Base-by-base conservation (phyloP, 352 stramenopile genomes). In the Pythium vanterpoolii region DNA sequence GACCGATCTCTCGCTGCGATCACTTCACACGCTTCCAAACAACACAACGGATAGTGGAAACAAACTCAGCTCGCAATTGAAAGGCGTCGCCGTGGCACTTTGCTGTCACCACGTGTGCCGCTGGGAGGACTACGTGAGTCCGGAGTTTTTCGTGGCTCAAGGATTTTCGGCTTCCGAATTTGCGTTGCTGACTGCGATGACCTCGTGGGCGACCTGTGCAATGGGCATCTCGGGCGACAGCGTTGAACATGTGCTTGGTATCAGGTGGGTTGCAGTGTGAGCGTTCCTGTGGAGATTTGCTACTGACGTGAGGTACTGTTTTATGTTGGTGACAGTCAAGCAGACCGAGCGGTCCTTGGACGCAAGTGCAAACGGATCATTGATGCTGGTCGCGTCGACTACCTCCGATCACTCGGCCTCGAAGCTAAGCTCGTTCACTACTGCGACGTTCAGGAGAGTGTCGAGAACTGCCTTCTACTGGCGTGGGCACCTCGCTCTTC, bases 391-490 rank as follows among this genome's bases (percentile, higher is more conserved):
- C 79, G 84, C n/a, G 73, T 77, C 5, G 69, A 64, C 30, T 93
- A 83, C 45, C 62, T 93, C 18, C 47, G 64, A 43, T 50, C 74
- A 7, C 64, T 77, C 2, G 67, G 77, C 39, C 48, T 93, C 16
- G 65, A 89, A 31, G 85, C 82, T 26, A 72, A 83, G 42, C 72
- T 93, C 21, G 78, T 93, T 18, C 76, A 93, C 58, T 93, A 93
- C 71, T 93, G 84, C 49, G 72, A 84, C 36, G 73, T 79, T 16
- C 56, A 64, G 11, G 84, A 91, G 40, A 93, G 82, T 45, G 74
- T 93, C 31, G 84, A 93, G 53, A 93, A 93, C 54, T 93, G 84
- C 47, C 60, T 93, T 45, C 58, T 93, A 21, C 73, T 93, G 42
- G 81, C 82, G 16, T 93, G 80, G 82, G 31, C 31, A 38, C 31